Percentiles rank a stretch among this genome's conserved stretches.
phyloP scores from a whole-genome alignment of 2,329 filamentous ascomycete genomes.

The Monilinia fructicola region DNA sequence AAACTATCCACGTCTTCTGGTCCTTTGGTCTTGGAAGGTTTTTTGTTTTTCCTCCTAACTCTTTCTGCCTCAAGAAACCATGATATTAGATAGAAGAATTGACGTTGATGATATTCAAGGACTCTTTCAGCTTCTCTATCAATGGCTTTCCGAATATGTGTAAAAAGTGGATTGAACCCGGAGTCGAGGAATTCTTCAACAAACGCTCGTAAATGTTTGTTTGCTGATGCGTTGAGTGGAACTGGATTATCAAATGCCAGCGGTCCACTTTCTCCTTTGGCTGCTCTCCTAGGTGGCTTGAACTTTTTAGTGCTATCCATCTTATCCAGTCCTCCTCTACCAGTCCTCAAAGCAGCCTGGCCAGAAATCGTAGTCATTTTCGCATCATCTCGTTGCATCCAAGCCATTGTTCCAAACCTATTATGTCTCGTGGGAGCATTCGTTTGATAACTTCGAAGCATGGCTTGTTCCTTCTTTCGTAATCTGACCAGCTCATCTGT shows the following conservation, averaged over 20 bases:
- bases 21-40: constrained; percentile 48
- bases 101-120: constrained; percentile 70
- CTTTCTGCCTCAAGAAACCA: constrained; percentile 93
- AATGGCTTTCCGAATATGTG: constrained; percentile 81
- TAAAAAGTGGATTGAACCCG: constrained; percentile 89
- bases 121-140: constrained; percentile 86
- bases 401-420: constrained; percentile 95
- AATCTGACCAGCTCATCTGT: constrained; percentile 71
- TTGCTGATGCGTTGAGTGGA: constrained; percentile 69
- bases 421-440: constrained; percentile 85
- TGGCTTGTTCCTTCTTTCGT: constrained; percentile 79
- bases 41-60: constrained; percentile 62
- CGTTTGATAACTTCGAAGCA: constrained; percentile 74
- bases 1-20: constrained; percentile 69
- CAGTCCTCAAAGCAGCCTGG: constrained; percentile 77
- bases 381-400: constrained; percentile 84
- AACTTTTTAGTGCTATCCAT: constrained; percentile 91
- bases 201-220: constrained; percentile 74
- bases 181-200: constrained; percentile 93
- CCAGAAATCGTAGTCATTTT: constrained; percentile 86
- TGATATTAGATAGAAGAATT: constrained; percentile 88
- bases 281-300: constrained; percentile 70
- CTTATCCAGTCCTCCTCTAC: constrained; percentile 72
- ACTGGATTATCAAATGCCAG: constrained; percentile 76
- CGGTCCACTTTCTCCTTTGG: constrained; percentile 61